These are phyloP conservation scores for barley (Hordeum vulgare) DNA, from an alignment of 176 grass and related monocot genomes.

Conservation along the genomic window MorexV3_pseudomolecules_assembly NC_058521.1:564590528-564591027, in stretches of 20 bases:
- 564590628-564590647: background rate
- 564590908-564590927: slow-evolving; percentile 79
- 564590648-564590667: background rate
- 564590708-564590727: background rate
- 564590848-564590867: slow-evolving; percentile 86
- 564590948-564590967: slow-evolving; percentile 93
- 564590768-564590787: background rate
- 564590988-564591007: slow-evolving; percentile 35
- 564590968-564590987: slow-evolving; percentile 95
- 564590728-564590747: background rate
- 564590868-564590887: slow-evolving; percentile 47
- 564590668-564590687: background rate
- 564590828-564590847: slow-evolving; percentile 71
- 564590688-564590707: background rate
- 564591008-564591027: background rate
- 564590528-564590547: background rate
- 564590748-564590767: background rate
- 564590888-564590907: slow-evolving; percentile 73
- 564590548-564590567: slow-evolving; percentile 90
- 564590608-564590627: slow-evolving; percentile 86
- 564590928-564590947: slow-evolving; percentile 93
- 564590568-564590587: slow-evolving; percentile 88
- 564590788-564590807: slow-evolving; percentile 8
- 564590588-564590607: slow-evolving; percentile 66
- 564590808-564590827: slow-evolving; percentile 9